phyloP scores from a whole-genome alignment of 148 eudicot genomes.

The Cornus florida region DNA sequence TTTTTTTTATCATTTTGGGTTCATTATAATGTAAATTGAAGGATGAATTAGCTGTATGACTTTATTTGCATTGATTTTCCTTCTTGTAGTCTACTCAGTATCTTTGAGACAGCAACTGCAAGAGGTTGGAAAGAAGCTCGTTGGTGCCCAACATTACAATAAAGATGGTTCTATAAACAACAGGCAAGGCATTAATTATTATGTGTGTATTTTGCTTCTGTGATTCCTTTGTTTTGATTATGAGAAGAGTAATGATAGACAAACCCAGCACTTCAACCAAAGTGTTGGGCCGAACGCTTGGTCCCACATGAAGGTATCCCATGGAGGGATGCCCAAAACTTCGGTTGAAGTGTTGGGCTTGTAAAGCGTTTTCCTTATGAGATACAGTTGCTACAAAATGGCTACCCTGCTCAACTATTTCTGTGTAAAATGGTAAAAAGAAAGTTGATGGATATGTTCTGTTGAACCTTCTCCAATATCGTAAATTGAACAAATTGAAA shows the following conservation, averaged over 20 bases:
- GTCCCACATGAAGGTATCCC: no score
- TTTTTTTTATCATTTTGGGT: not conserved
- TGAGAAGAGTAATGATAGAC: no score
- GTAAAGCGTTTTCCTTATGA: not conserved
- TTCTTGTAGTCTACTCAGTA: slow-evolving; percentile 39
- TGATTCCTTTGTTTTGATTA: slow-evolving; percentile 1
- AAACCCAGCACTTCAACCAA: no score
- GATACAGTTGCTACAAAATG: not conserved
- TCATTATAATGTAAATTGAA: not conserved
- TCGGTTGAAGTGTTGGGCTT: not conserved
- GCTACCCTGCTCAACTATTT: not conserved
- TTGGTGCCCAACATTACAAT: slow-evolving; percentile 46
- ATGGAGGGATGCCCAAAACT: no score
- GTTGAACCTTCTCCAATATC: not conserved
- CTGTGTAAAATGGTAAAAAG: not conserved
- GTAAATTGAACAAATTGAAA: not conserved
- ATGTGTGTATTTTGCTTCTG: not conserved
- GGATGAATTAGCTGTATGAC: not conserved
- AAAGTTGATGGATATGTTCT: not conserved
- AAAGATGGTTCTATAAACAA: slow-evolving; percentile 36
- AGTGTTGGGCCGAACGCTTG: not conserved
- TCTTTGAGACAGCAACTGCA: slow-evolving; percentile 40
- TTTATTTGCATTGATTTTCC: not conserved
- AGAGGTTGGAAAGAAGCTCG: slow-evolving; percentile 40
- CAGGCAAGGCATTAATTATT: slow-evolving; percentile 20